Conservation (phyloP, 176 grass and related monocot genomes). For the Carex littledalei region DNA sequence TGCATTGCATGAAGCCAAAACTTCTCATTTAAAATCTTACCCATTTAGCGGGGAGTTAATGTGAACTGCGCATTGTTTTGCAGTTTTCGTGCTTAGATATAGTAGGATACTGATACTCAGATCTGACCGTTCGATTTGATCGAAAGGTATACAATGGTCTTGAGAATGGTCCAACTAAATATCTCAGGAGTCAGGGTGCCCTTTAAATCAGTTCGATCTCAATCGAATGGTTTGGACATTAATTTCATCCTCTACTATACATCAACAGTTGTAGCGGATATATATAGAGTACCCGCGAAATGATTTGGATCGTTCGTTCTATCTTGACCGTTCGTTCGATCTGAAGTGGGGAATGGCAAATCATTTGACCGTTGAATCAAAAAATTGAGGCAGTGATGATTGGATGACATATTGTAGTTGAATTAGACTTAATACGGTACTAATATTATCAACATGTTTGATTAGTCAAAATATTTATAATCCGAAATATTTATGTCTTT, state of each 20-base stretch:
- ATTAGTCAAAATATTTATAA: too few relatives aligned
- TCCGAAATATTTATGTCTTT: neutral
- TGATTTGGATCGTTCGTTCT: neutral
- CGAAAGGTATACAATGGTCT: neutral
- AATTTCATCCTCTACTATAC: too few relatives aligned
- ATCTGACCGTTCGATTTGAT: neutral
- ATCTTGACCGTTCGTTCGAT: neutral
- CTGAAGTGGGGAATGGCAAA: neutral
- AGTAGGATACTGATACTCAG: neutral
- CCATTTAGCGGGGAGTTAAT: neutral
- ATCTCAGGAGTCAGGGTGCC: too few relatives aligned
- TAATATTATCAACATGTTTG: too few relatives aligned
- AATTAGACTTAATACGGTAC: too few relatives aligned
- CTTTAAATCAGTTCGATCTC: too few relatives aligned
- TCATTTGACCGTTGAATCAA: neutral
- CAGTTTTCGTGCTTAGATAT: neutral
- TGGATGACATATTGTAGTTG: neutral
- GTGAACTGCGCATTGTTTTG: neutral
- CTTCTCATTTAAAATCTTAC: too few relatives aligned
- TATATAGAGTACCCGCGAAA: neutral
- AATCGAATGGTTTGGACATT: too few relatives aligned
- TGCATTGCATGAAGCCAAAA: too few relatives aligned
- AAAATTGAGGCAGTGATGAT: neutral
- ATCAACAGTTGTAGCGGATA: too few relatives aligned
- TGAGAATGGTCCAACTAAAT: neutral